These are phyloP conservation scores for Periconia digitata DNA, from an alignment of 2,329 filamentous ascomycete species.

Conservation along the genomic window DNA sequence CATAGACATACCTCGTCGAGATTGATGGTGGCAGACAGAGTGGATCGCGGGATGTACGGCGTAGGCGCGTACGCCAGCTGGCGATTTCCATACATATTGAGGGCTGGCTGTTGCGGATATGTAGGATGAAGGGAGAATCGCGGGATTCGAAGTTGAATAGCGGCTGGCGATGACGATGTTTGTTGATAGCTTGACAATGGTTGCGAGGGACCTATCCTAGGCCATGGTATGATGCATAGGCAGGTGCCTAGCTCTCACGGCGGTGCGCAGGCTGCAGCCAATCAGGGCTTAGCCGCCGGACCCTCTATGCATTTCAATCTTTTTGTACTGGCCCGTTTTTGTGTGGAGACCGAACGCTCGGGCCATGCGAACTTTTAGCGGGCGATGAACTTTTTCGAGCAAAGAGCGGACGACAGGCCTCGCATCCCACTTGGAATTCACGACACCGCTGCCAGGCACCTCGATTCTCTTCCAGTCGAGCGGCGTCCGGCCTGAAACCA, in stretches of 20 bases:
- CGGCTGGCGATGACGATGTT: neutral
- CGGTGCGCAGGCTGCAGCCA: constrained; percentile 17
- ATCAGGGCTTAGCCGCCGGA: constrained; percentile 31
- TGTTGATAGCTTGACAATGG: too few relatives aligned
- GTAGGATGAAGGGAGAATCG: neutral
- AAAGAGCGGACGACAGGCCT: constrained; percentile 12
- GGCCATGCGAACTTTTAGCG: constrained; percentile 3
- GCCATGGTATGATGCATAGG: too few relatives aligned
- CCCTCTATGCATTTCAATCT: constrained; percentile 15
- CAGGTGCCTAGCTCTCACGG: constrained; percentile 9
- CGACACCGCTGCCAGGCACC: constrained; percentile 11
- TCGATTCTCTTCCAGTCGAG: constrained; percentile 7
- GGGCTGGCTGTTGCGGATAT: constrained; percentile 2
- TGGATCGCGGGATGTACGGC: constrained; percentile 83
- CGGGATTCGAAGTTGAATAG: neutral
- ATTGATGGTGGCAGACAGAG: constrained; percentile 85
- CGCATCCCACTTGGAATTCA: constrained; percentile 8
- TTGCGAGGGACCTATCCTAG: too few relatives aligned
- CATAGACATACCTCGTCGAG: constrained; percentile 72
- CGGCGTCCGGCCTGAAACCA: constrained; percentile 11
- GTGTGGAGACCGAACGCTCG: neutral
- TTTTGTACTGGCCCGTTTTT: constrained; percentile 13
- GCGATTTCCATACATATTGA: constrained; percentile 52
- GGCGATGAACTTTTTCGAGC: constrained; percentile 29
- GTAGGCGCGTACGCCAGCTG: constrained; percentile 82